Evolutionary conservation across 441 rosid genomes (phyloP), one percentile per base, ranked within the genome.

Genomic region (Kokia cookei): DNA sequence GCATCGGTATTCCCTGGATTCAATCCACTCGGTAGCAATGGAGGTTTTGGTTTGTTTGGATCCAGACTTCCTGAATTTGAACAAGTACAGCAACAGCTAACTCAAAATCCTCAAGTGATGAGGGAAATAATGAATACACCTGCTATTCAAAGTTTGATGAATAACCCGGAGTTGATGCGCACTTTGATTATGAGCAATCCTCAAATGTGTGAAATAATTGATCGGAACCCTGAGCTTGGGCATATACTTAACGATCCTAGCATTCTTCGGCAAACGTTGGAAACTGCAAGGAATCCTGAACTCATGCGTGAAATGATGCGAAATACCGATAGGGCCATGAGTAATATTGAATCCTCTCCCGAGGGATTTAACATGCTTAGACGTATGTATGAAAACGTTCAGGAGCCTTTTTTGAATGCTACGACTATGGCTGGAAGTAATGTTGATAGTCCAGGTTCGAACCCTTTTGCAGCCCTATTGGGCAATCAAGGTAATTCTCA

Each of bases 81-180:
- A 60, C 94, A 91, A 81, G 87, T 89, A 12, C 98, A 91, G 80
- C 96, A 93, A 78, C 98, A 90, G 63, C 82, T 88, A 40, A 84
- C 94, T 42, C 96, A 82, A 71, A 87, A 93, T 79, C 96, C 98
- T 9, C 82, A 82, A 74, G 86, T 90, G 85, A 79, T 93, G 84
- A 86, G 94, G 82, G 96, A 93, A 69, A 85, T 91, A 73, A 86
- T 93, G 96, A 89, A 91, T 69, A 84, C 83, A 77, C 96, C 96
- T 64, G 93, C 84, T 65, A 79, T 93, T 32, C 94, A 89, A 84
- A 81, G 81, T 74, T 71, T 87, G 40, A 82, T 90, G 95, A 87
- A 89, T 72, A 87, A 89, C 79, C 89, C 96, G 2, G 90, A 88
- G 37, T 73, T 90, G 19, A 85, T 86, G 86, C 88, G 87, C 69